A percentile compares a stretch with the other conserved stretches of the same genome.
Evolutionary conservation across 345 rosid genomes (phyloP).

Genomic region (Hirschfeldia incana): DNA sequence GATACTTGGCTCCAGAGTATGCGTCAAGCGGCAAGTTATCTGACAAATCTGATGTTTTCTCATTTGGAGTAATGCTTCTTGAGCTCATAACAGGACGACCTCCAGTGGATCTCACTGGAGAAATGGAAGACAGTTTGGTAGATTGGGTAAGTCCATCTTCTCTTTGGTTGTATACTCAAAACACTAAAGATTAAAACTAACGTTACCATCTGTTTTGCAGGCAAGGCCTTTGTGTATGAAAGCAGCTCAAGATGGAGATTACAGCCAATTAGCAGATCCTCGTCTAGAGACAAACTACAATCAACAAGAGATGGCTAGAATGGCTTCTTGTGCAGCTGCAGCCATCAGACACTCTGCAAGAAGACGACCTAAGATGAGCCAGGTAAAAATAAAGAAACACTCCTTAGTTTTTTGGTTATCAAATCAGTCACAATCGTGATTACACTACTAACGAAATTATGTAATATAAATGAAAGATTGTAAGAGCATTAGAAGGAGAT

Average conservation of each 20-base stretch:
- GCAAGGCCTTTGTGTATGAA: slow-evolving; percentile 65
- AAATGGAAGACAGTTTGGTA: slow-evolving; percentile 84
- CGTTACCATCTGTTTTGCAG: slow-evolving; percentile 37
- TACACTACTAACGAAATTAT: neutral
- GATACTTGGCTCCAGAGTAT: slow-evolving; percentile 95
- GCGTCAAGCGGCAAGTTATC: slow-evolving; percentile 89
- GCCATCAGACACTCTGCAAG: slow-evolving; percentile 69
- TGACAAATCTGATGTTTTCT: slow-evolving; percentile 91
- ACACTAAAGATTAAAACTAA: neutral
- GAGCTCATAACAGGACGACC: slow-evolving; percentile 80
- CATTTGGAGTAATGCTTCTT: slow-evolving; percentile 81
- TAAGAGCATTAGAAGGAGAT: slow-evolving; percentile 71
- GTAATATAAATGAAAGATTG: slow-evolving; percentile 46
- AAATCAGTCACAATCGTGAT: slow-evolving; percentile 6
- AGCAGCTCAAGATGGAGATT: slow-evolving; percentile 60
- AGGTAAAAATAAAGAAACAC: slow-evolving; percentile 40
- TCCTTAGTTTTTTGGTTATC: neutral
- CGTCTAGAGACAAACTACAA: slow-evolving; percentile 54
- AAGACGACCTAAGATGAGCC: slow-evolving; percentile 87
- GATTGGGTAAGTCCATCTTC: slow-evolving; percentile 60
- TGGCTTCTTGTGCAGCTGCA: slow-evolving; percentile 81
- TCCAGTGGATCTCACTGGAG: slow-evolving; percentile 55
- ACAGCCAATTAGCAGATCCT: slow-evolving; percentile 58
- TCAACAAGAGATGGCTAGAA: slow-evolving; percentile 59
- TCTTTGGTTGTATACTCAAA: neutral